A percentile compares a stretch with the other conserved stretches of the same genome.
These are phyloP conservation scores for Suillus occidentalis DNA, from an alignment of 768 basidiomycete species.

Conservation along the genomic window DNA sequence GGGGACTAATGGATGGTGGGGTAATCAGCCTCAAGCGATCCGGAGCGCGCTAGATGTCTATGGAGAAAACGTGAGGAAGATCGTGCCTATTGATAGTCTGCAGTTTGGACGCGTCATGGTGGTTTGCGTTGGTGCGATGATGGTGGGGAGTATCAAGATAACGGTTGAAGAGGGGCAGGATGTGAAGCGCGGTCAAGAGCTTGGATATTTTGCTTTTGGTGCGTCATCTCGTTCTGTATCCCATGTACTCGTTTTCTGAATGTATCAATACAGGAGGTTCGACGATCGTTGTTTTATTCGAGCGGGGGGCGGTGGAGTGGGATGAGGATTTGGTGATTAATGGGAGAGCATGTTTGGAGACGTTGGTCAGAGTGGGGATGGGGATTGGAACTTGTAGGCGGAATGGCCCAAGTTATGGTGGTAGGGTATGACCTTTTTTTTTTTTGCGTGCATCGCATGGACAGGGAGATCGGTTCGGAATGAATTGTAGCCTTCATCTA, in stretches of 20 bases:
- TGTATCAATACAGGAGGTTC: conserved; percentile 63
- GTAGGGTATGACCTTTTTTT: neutral
- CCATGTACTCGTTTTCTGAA: neutral
- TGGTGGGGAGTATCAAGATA: conserved; percentile 88
- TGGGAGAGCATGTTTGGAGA: conserved; percentile 84
- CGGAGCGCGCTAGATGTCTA: conserved; percentile 89
- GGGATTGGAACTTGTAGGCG: conserved; percentile 59
- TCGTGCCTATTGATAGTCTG: conserved; percentile 88
- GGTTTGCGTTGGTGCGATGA: conserved; percentile 92
- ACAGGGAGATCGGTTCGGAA: neutral
- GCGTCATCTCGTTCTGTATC: conserved; percentile 23
- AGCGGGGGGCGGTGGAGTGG: conserved; percentile 83
- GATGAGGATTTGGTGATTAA: conserved; percentile 90
- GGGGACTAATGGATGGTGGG: neutral
- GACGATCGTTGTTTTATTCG: conserved; percentile 88
- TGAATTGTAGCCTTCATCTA: neutral
- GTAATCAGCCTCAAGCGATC: conserved; percentile 82
- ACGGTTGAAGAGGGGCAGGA: conserved; percentile 83
- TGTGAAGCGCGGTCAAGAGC: conserved; percentile 83
- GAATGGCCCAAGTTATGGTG: neutral
- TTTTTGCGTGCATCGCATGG: neutral
- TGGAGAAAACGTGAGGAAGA: conserved; percentile 90
- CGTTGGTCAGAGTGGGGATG: conserved; percentile 85
- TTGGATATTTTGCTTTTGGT: conserved; percentile 97
- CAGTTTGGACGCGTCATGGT: conserved; percentile 91